Evolutionary conservation across 139 green algal genomes (phyloP), one percentile per base, ranked within the genome.

Genomic region (Chlorella vulgaris): DNA sequence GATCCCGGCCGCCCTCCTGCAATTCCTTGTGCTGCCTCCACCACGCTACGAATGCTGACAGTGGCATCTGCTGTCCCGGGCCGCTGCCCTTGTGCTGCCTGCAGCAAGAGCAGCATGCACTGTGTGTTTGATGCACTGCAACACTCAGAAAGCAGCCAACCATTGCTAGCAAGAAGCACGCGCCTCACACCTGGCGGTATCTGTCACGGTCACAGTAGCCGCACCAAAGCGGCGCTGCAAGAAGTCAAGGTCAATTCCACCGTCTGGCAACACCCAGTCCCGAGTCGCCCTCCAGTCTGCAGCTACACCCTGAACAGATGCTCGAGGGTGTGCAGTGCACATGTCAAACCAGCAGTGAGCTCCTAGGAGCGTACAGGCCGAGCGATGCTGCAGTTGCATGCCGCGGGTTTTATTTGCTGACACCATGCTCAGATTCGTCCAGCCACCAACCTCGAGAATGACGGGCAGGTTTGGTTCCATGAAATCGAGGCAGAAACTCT

Each of bases 11-110:
- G 22, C 26, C 38, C 67, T 55, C 26, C 53, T 35, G 10, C 36
- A 22, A 36, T 31, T 68, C 36, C 69, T 63, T 47, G 36, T 77
- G 83, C 55, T 76, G 43, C 62, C 60, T 21, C 90, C 90, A 94
- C 82, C 87, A 94, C 66, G 31, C 42, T 7, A 71, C 53, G 69
- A 89, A 93, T 13, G 93, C 69, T 13, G 21, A 26, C 8, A 95
- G 71, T 2, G 65, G 87, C 87, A 94, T 91, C 2, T 88, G 58
- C 22, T 62, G 69, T 19, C 80, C 73, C 22, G 76, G 50, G 1
- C 86, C 84, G n/a, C 78, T 65, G 6, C 84, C 88, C 26, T 88
- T 51, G 10, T 89, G 70, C 61, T 85, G 24, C 61, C 60, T 74
- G 75, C 60, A 63, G 29, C 13, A 35, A 31, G 13, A 55, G n/a